Base-by-base conservation (phyloP, 768 basidiomycete genomes). In the Roridomyces roridus region DNA sequence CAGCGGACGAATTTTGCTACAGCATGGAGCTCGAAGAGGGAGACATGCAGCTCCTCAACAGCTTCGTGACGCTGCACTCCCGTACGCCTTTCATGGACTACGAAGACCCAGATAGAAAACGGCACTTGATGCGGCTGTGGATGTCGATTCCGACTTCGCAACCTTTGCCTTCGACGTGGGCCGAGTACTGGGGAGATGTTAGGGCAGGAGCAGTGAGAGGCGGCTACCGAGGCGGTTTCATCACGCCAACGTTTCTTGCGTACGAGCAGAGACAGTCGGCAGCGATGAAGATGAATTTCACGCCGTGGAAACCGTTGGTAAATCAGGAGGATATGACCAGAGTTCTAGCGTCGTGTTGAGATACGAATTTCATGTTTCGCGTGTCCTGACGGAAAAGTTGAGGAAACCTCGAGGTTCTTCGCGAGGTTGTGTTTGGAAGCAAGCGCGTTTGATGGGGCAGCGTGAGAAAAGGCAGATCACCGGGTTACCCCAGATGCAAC, bases 11-110 rank as follows among this genome's bases (percentile, higher is more conserved):
- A 20, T 55, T 15, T 25, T 55, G 54, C 41, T 44, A 42, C 18
- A 6, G 12, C 14, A 55, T 55, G 54, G 46, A 55, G 24, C 46
- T 55, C 18, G 46, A 55, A 40, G 29, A 7, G 11, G 54, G 54
- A 4, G 54, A 55, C 29, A 55, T 55, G 54, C 46, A 55, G 42
- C 34, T 55, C 12, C 47, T 55, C 29, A 55, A 55, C 20, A 48
- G 41, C 45, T 49, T 55, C 40, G 46, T 55, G 11, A 49, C 54
- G 14, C 47, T 55, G 24, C 54, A 55, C 25, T 55, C 54, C 46
- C 54, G 54, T 9, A 55, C 54, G 24, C 31, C 46, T 0, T 55
- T 55, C 54, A 34, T 26, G 25, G 54, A 48, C 41, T 35, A 48
- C 42, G 41, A 17, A 4, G 54, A 55, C 7, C 29, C 31, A 7